Percentiles rank a stretch among this genome's conserved stretches.
Evolutionary conservation across 495 filamentous ascomycete species (phyloP).

Genomic region (Talaromyces adpressus): DNA sequence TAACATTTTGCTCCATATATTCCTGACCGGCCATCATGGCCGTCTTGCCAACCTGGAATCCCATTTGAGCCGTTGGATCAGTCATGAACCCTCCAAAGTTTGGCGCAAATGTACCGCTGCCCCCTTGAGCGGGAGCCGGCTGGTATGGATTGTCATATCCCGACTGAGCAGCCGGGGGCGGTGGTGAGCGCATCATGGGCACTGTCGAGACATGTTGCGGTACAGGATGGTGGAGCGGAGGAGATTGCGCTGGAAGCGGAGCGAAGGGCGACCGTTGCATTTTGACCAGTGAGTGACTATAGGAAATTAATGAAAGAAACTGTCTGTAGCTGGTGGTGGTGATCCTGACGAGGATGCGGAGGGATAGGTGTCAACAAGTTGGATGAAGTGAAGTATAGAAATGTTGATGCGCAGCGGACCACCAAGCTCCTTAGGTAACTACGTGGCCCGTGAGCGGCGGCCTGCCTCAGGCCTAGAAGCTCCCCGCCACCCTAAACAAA

Average conservation of each 20-base stretch:
- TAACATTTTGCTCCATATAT: conserved; percentile 88
- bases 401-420: neutral
- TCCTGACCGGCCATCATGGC: conserved; percentile 85
- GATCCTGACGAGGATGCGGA: neutral
- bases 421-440: neutral
- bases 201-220: conserved; percentile 98
- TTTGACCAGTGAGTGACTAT: conserved; percentile 11
- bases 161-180: conserved; percentile 67
- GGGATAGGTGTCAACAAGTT: neutral
- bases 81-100: conserved; percentile 85
- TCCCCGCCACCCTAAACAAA: conserved; percentile 2
- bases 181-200: conserved; percentile 95
- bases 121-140: conserved; percentile 39
- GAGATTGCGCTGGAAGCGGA: conserved; percentile 72
- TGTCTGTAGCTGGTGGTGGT: neutral
- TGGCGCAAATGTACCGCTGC: conserved; percentile 54
- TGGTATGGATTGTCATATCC: conserved; percentile 73
- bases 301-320: neutral
- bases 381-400: neutral
- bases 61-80: conserved; percentile 94
- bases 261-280: conserved; percentile 85
- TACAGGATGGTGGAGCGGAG: conserved; percentile 95
- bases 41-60: conserved; percentile 86
- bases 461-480: neutral
- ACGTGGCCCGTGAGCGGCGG: conserved; percentile 3